These are phyloP conservation scores for Termitomyces sp. DNA, from an alignment of 768 basidiomycete genomes.

Conservation along the genomic window DNA sequence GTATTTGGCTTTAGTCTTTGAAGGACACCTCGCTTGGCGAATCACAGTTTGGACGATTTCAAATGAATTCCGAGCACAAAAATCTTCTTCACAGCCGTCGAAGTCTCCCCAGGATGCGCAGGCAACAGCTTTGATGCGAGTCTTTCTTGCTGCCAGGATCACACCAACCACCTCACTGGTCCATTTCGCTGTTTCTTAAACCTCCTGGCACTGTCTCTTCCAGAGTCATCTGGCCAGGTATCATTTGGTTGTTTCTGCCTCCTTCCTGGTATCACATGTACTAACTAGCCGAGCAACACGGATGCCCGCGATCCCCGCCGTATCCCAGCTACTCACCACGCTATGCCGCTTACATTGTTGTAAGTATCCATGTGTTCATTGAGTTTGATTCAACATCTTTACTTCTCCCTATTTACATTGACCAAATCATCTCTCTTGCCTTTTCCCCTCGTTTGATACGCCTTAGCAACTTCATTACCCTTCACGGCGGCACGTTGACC, in stretches of 20 bases:
- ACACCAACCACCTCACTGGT: constrained; percentile 18
- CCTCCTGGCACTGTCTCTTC: constrained; percentile 15
- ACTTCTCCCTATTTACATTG: background rate
- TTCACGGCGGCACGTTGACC: background rate
- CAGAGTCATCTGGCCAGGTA: constrained; percentile 4
- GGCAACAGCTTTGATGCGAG: constrained; percentile 15
- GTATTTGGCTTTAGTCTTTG: constrained; percentile 1
- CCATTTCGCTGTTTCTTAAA: constrained; percentile 15
- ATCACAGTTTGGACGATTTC: background rate
- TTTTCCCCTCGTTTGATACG: background rate
- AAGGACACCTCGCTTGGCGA: background rate
- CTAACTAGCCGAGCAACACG: constrained; percentile 9
- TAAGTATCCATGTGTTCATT: constrained; percentile 5
- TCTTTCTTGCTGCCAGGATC: constrained; percentile 9
- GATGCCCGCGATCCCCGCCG: constrained; percentile 16
- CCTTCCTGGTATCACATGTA: constrained; percentile 16
- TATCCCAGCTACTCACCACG: constrained; percentile 15
- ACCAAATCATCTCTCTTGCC: background rate
- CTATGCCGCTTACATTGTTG: constrained; percentile 2
- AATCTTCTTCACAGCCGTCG: background rate
- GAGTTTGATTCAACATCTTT: background rate
- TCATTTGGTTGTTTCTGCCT: constrained; percentile 3
- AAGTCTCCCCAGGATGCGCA: background rate
- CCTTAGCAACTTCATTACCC: background rate
- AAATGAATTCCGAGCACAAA: background rate